Percentiles rank a stretch among this genome's conserved stretches.
These are phyloP conservation scores for Nicotiana paniculata DNA, from an alignment of 257 asterid species.

Conservation along the genomic window DNA sequence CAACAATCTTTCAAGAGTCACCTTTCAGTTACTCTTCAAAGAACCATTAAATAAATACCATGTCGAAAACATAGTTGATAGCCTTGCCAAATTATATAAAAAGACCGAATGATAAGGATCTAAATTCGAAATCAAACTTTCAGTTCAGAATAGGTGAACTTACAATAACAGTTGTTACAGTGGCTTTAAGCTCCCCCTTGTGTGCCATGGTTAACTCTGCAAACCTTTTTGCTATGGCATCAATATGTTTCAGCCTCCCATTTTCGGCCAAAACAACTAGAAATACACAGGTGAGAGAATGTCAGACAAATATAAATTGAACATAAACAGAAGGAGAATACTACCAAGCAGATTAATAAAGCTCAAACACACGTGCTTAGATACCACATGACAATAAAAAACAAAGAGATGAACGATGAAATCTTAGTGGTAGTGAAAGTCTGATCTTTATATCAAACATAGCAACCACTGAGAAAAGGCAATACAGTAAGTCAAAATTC, in stretches of 20 bases:
- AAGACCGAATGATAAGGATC: not conserved
- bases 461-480: not conserved
- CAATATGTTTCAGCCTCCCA: conserved; percentile 66
- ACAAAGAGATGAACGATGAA: not conserved
- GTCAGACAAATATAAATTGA: not conserved
- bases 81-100: not conserved
- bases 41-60: not conserved
- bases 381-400: not conserved
- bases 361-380: not conserved
- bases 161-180: conserved; percentile 82
- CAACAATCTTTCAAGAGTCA: not conserved
- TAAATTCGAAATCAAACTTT: not conserved
- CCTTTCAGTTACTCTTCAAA: not conserved
- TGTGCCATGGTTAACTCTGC: conserved; percentile 82
- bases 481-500: not conserved
- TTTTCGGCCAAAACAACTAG: conserved; percentile 62
- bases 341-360: not conserved
- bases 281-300: conserved; percentile 9
- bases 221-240: conserved; percentile 46
- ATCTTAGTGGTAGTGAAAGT: not conserved
- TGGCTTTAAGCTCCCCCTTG: conserved; percentile 78
- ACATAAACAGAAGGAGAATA: not conserved
- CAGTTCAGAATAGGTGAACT: conserved; percentile 25
- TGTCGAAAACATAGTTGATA: not conserved
- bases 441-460: not conserved